Evolutionary conservation across 805 yeast species (phyloP).

Genomic region (Saccharomycopsis sp.): DNA sequence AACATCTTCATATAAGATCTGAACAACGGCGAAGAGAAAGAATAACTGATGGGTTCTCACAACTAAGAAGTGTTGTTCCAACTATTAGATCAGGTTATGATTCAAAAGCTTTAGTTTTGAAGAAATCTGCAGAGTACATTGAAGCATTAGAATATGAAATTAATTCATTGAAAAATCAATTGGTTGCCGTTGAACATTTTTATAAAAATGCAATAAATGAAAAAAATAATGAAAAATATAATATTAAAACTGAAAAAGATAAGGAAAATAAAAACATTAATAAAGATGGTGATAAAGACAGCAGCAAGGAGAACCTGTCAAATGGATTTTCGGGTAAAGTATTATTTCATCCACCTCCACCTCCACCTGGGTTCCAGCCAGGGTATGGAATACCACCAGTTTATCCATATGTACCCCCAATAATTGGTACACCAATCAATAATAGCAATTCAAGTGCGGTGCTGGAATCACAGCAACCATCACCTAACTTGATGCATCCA

Average conservation of each 20-base stretch:
- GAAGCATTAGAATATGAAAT: constrained; percentile 31
- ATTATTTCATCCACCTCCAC: constrained; percentile 3
- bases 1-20: constrained; percentile 37
- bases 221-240: not conserved
- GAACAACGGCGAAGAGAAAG: constrained; percentile 41
- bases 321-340: not conserved
- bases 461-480: not conserved
- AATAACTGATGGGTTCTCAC: constrained; percentile 40
- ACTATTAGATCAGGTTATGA: constrained; percentile 35
- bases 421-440: constrained; percentile 7
- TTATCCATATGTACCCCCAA: constrained; percentile 2
- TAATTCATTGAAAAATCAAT: constrained; percentile 22
- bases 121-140: constrained; percentile 37
- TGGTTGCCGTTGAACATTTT: constrained; percentile 23
- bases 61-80: constrained; percentile 34
- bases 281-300: not conserved
- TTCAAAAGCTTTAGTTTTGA: constrained; percentile 39
- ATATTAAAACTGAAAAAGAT: not conserved
- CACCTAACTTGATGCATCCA: constrained; percentile 14
- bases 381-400: constrained; percentile 1
- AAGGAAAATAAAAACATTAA: not conserved
- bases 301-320: not conserved
- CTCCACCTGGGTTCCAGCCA: constrained; percentile 2
- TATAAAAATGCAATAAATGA: constrained; percentile 4
- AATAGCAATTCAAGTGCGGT: no score